Conservation (phyloP, 345 rosid species). For the Brassica cretica region DNA sequence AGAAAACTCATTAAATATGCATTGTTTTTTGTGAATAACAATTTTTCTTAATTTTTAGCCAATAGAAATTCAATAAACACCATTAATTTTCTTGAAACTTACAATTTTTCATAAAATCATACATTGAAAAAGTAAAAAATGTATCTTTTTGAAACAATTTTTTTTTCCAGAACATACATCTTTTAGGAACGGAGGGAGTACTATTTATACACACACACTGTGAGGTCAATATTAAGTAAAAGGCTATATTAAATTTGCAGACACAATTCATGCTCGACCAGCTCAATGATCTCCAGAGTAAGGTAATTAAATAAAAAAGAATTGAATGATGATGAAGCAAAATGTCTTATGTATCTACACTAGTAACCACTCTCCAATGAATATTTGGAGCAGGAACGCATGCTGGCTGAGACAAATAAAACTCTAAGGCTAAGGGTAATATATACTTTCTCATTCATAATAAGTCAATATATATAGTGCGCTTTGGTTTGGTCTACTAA, state of each 20-base stretch:
- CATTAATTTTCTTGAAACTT: too few relatives aligned
- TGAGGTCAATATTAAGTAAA: neutral
- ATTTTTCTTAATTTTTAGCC: too few relatives aligned
- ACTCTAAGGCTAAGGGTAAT: conserved; percentile 78
- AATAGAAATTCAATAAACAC: too few relatives aligned
- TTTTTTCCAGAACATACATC: too few relatives aligned
- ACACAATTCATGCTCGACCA: conserved; percentile 92
- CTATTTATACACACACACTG: neutral
- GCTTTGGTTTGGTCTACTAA: neutral
- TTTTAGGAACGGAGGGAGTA: too few relatives aligned
- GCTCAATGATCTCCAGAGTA: conserved; percentile 87
- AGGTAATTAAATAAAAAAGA: conserved; percentile 42
- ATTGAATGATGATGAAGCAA: neutral
- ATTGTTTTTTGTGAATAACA: too few relatives aligned
- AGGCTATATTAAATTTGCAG: conserved; percentile 40
- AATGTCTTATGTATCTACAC: neutral
- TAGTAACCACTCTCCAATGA: neutral
- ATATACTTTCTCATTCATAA: neutral
- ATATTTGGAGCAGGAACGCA: conserved; percentile 57
- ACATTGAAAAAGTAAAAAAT: too few relatives aligned
- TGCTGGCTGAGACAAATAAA: conserved; percentile 75
- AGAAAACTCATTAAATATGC: too few relatives aligned
- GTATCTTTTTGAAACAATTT: too few relatives aligned
- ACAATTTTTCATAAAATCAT: too few relatives aligned
- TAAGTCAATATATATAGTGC: neutral